Percentiles rank a stretch among this genome's conserved stretches.
Conservation (phyloP, 129 eudicot genomes). For the Centella asiatica region DNA sequence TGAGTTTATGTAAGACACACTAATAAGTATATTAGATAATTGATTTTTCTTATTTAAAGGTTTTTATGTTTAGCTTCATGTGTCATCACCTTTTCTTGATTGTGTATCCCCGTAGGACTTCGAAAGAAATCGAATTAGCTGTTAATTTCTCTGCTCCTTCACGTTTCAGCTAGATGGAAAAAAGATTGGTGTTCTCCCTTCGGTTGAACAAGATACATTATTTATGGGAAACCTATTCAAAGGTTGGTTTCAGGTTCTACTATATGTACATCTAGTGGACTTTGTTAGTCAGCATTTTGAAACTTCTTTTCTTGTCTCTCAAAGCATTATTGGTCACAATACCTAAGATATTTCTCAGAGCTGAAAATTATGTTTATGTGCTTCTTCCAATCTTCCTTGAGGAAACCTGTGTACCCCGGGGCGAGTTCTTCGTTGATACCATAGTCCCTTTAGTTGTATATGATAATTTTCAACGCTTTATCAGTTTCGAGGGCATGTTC, state of each 20-base stretch:
- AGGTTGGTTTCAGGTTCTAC: conserved; percentile 36
- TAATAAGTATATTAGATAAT: no score
- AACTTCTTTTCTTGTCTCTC: not conserved
- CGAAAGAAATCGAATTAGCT: not conserved
- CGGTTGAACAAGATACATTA: conserved; percentile 68
- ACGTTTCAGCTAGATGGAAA: conserved; percentile 81
- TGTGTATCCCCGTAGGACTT: not conserved
- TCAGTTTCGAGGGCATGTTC: not conserved
- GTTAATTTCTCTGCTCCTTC: conserved; percentile 13
- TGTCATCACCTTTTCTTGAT: not conserved
- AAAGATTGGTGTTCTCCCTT: conserved; percentile 85
- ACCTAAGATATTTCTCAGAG: not conserved
- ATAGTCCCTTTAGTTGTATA: not conserved
- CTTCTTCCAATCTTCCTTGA: no score
- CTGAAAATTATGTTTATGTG: not conserved
- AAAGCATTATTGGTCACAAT: not conserved
- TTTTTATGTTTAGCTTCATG: no score
- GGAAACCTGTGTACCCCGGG: not conserved
- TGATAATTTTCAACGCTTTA: not conserved
- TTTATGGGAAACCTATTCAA: conserved; percentile 84
- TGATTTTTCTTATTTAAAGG: no score
- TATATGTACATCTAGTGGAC: not conserved
- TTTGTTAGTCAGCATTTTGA: no score
- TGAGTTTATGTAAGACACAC: no score
- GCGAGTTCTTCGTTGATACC: not conserved